Percentiles rank a stretch among this genome's conserved stretches.
phyloP scores from a whole-genome alignment of 192 early-diverging fungal species.

The Physocladia obscura region DNA sequence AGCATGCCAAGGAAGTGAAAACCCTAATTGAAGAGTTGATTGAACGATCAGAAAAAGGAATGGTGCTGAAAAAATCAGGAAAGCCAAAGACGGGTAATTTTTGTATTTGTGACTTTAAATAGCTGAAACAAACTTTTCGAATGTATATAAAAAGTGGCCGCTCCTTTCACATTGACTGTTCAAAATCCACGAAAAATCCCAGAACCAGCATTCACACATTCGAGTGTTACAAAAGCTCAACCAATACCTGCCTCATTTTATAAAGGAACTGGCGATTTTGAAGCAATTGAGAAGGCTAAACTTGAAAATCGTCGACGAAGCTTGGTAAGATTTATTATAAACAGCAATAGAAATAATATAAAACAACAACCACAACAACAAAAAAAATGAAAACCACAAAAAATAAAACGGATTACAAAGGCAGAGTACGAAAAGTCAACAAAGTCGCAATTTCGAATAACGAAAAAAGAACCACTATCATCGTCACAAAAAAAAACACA shows the following conservation, averaged over 20 bases:
- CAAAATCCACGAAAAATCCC: constrained; percentile 39
- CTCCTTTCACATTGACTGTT: constrained; percentile 48
- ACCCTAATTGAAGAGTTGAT: constrained; percentile 33
- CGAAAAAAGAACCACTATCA: too few species aligned
- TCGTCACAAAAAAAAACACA: too few species aligned
- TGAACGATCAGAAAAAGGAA: constrained; percentile 32
- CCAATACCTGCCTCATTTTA: constrained; percentile 42
- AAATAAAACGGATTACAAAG: too few species aligned
- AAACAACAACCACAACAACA: too few species aligned
- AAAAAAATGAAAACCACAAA: too few species aligned
- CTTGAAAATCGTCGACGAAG: constrained; percentile 36
- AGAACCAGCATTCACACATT: constrained; percentile 29
- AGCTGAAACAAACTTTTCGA: background rate
- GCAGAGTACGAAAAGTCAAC: constrained; percentile 5
- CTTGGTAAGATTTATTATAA: constrained; percentile 39
- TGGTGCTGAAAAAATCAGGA: constrained; percentile 38
- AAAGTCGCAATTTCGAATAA: background rate
- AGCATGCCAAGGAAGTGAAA: constrained; percentile 25
- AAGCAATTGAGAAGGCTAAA: constrained; percentile 39
- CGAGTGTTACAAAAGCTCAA: constrained; percentile 39
- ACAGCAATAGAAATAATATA: too few species aligned
- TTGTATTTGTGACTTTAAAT: background rate
- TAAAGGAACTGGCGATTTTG: constrained; percentile 37
- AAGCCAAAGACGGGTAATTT: constrained; percentile 34
- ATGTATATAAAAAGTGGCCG: constrained; percentile 17